Conservation (phyloP, 2,329 filamentous ascomycete genomes). For the Graphiopsis chlorocephala region DNA sequence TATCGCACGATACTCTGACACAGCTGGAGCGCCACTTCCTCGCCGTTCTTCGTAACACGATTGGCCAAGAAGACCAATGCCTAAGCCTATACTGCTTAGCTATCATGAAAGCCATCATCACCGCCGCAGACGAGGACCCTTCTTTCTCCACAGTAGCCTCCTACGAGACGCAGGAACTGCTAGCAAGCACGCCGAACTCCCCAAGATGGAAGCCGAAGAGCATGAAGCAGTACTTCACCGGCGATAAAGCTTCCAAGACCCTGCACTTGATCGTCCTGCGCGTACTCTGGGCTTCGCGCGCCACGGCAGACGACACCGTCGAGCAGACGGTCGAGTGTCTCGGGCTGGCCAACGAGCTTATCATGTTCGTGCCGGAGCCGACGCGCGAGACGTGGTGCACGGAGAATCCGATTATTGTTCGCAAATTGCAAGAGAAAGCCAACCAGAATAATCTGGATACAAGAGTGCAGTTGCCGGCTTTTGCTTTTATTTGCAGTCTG, state of each 20-base stretch:
- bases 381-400: constrained; percentile 31
- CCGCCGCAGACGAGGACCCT: constrained; percentile 23
- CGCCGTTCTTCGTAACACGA: constrained; percentile 31
- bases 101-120: constrained; percentile 34
- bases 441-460: constrained; percentile 22
- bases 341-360: constrained; percentile 28
- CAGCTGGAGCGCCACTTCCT: constrained; percentile 34
- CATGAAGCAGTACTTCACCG: constrained; percentile 35
- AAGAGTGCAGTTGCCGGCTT: constrained; percentile 25
- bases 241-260: constrained; percentile 33
- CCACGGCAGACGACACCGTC: constrained; percentile 19
- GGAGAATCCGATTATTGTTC: constrained; percentile 29
- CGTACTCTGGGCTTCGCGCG: constrained; percentile 28
- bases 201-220: constrained; percentile 30
- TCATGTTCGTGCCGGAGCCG: constrained; percentile 29
- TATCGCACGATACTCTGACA: constrained; percentile 28
- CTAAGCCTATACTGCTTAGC: constrained; percentile 37
- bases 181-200: constrained; percentile 28
- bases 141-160: constrained; percentile 17
- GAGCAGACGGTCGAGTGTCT: constrained; percentile 24
- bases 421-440: constrained; percentile 36
- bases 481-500: constrained; percentile 24
- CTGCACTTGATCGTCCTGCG: constrained; percentile 35
- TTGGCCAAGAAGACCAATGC: constrained; percentile 29
- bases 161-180: constrained; percentile 32